Evolutionary conservation across 148 eudicot genomes (phyloP), one percentile per base, ranked within the genome.

Genomic region (Mesembryanthemum crystallinum): DNA sequence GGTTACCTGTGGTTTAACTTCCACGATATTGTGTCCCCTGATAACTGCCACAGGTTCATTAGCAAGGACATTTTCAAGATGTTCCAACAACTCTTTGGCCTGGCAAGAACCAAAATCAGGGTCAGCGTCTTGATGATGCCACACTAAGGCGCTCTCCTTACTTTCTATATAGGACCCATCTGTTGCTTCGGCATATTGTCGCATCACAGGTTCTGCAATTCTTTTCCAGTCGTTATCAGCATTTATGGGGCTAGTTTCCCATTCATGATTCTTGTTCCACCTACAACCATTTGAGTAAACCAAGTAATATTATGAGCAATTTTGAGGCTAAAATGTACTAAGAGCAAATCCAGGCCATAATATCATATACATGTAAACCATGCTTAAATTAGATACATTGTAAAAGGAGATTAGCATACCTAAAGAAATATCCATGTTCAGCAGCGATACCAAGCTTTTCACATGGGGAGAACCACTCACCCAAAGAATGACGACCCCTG

Each of bases 341-440:
- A 45, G 14, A 13, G 14, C 0, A 45, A 45, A 8, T 45, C 49
- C 11, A 45, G 14, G 49, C 49, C 49, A 45, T 1, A 11, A 45
- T 45, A 45, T 45, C 4, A 1, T 45, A 45, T 10, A 8, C 49
- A 11, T 11, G 14, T 0, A 8, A 8, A 8, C 12, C 49, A 57
- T 21, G 61, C 27, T 57, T 57, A 57, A 57, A 45, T 45, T 8
- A 6, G 49, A 45, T 45, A 11, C 49, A 13, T 45, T 13, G 14
- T 8, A 0, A 3, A 35, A 37, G 30, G 27, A 24, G 32, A 37
- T 28, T 21, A 72, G 23, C 79, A 37, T 83, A 91, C 96, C 96
- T 87, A 71, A 89, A 67, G 54, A 89, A 89, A 71, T 81, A 91
- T n/a, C 96, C 96, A 82, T 91, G 96, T 74, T 91, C 96, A 71